Percentiles rank a stretch among this genome's conserved stretches.
Conservation (phyloP, 495 filamentous ascomycete genomes). For the Tuber aestivum region DNA sequence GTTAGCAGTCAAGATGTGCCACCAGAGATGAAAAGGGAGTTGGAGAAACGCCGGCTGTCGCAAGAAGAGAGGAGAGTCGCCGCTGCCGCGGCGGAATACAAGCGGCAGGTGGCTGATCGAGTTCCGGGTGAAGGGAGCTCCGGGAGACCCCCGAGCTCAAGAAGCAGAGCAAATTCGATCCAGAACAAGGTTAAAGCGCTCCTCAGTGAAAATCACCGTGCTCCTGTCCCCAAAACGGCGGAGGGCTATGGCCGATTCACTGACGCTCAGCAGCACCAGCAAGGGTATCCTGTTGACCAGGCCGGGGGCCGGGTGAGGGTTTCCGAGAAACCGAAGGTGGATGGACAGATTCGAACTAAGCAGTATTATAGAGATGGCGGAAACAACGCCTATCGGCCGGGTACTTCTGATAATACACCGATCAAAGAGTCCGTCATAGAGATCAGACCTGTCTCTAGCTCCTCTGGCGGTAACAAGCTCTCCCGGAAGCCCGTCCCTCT, state of each 20-base stretch:
- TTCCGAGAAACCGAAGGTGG: slow-evolving; percentile 23
- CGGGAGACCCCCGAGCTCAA: slow-evolving; percentile 49
- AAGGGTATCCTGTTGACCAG: slow-evolving; percentile 7
- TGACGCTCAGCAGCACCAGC: slow-evolving; percentile 46
- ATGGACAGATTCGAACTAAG: slow-evolving; percentile 3
- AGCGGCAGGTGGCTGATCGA: slow-evolving; percentile 63
- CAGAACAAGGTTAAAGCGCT: slow-evolving; percentile 83
- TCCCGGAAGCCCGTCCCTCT: slow-evolving; percentile 10
- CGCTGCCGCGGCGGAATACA: slow-evolving; percentile 85
- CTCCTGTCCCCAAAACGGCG: slow-evolving; percentile 62
- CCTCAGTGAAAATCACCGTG: slow-evolving; percentile 66
- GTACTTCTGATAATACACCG: background rate
- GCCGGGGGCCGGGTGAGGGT: background rate
- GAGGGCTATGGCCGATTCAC: slow-evolving; percentile 85
- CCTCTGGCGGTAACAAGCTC: background rate
- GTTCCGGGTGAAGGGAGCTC: slow-evolving; percentile 49
- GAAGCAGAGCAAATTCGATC: slow-evolving; percentile 68
- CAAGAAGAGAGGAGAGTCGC: slow-evolving; percentile 92
- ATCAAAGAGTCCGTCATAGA: slow-evolving; percentile 16
- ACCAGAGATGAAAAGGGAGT: slow-evolving; percentile 83
- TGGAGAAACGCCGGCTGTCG: slow-evolving; percentile 75
- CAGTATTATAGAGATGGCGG: background rate
- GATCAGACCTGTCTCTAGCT: slow-evolving; percentile 7
- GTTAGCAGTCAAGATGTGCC: slow-evolving; percentile 62
- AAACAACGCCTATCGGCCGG: slow-evolving; percentile 19